Evolutionary conservation across 441 rosid genomes (phyloP), one percentile per base, ranked within the genome.

Genomic region (Euphorbia celastroides): DNA sequence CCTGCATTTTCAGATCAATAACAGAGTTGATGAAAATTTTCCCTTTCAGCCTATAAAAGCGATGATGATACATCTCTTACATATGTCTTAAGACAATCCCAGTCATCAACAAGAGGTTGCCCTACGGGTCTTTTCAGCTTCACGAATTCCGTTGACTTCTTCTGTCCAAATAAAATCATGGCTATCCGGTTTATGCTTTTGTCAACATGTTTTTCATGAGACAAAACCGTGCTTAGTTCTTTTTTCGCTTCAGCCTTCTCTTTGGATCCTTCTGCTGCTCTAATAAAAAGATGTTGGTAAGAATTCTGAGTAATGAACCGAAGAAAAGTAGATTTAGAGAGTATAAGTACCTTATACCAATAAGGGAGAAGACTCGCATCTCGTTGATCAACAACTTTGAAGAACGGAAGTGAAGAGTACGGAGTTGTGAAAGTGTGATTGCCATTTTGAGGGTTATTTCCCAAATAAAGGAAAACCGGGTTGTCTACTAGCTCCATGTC

Each of bases 331-430:
- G 16, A 42, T 11, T 34, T 2, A 42, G 50, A 42, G 1, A 32
- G 17, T 25, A 56, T 36, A 62, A 77, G 70, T 70, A 93, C 99
- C 97, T 89, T 92, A 28, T 81, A 84, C 96, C 93, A 89, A 76
- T 88, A 88, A 75, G 84, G 88, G 42, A 89, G 79, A 55, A 93
- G 89, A 81, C 89, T 95, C 17, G 98, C 97, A 72, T 93, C 97
- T 28, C 97, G 94, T 75, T 93, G 99, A 80, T 84, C 88, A 68
- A 89, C 89, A 60, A 78, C 88, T 75, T 72, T 74, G 74, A 84
- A 71, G 59, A 54, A 9, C 1, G 58, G 13, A 54, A 26, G 58
- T 0, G 57, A 54, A 46, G 51, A 17, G 51, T 22, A 23, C 11
- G 58, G 17, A 54, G 58, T 7, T 77, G 78, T 60, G 70, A 82